Evolutionary conservation across 331 rosid species (phyloP), one percentile per base, ranked within the genome.

Genomic region (Acacia concinna): DNA sequence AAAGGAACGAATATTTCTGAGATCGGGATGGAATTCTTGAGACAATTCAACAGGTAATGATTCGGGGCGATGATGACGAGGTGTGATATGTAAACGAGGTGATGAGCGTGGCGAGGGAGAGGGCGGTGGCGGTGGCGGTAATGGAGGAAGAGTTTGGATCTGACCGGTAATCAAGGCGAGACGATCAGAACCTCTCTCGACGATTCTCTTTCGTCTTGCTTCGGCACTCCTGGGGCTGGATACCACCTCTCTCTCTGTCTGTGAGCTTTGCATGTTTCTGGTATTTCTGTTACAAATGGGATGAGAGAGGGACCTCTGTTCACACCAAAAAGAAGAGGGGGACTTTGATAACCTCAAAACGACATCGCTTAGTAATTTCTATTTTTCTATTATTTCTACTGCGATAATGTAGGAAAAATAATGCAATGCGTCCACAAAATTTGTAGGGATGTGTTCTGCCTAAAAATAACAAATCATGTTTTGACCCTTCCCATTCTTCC

Each of bases 91-190:
- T 10, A 54, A 85, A 57, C 70, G 70, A 0, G 68, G 79, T 66
- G 13, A 82, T 32, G 87, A 21, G 4, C 82, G 30, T 0, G 86
- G 84, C 2, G 74, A 5, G 17, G 88, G 79, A 1, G 84, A 31
- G 0, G 41, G 11, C 2, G 88, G 84, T 3, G 73, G 73, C 5
- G 74, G 59, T 0, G 74, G 74, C 13, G 74, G 59, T 3, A 32
- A 20, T 1, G 74, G 74, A 41, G 89, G 88, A 51, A 88, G 89
- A 37, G 65, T 59, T 13, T 31, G 75, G 72, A 91, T 76, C 34
- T 84, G 77, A 59, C 97, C 94, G 2, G 89, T 90, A 28, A 90
- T 90, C 12, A 88, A 73, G 25, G 94, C 93, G 91, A 94, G 76
- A 2, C 98, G 90, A 84, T 94, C 94, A 0, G 88, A 71, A 5